phyloP scores from a whole-genome alignment of 495 filamentous ascomycete genomes.

The Penicillium cosmopolitanum region DNA sequence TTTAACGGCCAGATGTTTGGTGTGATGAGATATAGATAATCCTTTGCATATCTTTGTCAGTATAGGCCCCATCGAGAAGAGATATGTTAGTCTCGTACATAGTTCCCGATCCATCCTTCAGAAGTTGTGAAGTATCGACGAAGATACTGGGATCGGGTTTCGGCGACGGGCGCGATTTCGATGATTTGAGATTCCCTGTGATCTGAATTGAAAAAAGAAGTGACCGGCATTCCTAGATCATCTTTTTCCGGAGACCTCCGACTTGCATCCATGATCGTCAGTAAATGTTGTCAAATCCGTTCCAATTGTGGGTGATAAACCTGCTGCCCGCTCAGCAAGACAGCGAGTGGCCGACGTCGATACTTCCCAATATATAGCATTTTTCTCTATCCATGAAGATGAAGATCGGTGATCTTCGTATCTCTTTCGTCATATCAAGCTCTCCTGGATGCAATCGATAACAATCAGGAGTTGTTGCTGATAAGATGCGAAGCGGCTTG shows the following conservation, averaged over 20 bases:
- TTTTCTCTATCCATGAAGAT: not conserved
- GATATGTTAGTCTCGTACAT: constrained; percentile 40
- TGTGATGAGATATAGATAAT: constrained; percentile 72
- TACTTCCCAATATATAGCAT: constrained; percentile 15
- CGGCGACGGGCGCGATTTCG: constrained; percentile 20
- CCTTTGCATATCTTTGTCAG: constrained; percentile 27
- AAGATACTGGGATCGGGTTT: constrained; percentile 36
- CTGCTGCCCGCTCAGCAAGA: not conserved
- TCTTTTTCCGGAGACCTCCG: constrained; percentile 18
- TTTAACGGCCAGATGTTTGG: constrained; percentile 76
- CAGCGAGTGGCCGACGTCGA: not conserved
- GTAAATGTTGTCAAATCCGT: not conserved
- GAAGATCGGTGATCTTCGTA: constrained; percentile 4
- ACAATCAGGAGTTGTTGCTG: constrained; percentile 9
- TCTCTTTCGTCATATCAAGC: constrained; percentile 16
- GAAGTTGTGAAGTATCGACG: constrained; percentile 50
- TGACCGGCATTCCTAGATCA: constrained; percentile 2
- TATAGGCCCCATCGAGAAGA: not conserved
- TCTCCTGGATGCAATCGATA: not conserved
- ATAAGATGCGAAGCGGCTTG: constrained; percentile 23
- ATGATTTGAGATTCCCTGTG: constrained; percentile 13
- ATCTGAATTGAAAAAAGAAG: constrained; percentile 14
- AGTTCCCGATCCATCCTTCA: constrained; percentile 74
- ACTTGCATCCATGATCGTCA: constrained; percentile 14
- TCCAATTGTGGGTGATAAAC: not conserved